These are phyloP conservation scores for Crithidia thermophila DNA, from an alignment of 208 protist species.

Conservation along the genomic window DNA sequence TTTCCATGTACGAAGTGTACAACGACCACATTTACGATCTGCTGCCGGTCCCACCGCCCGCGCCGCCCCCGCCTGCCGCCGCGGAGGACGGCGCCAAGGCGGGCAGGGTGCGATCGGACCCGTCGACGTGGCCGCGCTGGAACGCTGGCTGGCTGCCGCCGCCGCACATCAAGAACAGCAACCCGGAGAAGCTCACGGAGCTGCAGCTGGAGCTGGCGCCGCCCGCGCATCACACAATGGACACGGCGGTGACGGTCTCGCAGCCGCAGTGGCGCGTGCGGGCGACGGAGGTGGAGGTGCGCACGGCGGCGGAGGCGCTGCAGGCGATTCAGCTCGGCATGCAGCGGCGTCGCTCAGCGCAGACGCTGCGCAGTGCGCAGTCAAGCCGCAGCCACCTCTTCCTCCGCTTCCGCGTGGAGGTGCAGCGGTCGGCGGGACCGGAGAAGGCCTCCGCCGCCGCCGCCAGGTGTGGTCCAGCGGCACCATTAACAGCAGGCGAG, in stretches of 20 bases:
- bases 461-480: background rate
- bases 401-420: slow-evolving; percentile 30
- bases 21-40: slow-evolving; percentile 48
- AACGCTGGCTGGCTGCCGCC: slow-evolving; percentile 27
- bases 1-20: slow-evolving; percentile 55
- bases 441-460: slow-evolving; percentile 20
- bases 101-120: background rate
- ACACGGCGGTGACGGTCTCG: slow-evolving; percentile 8
- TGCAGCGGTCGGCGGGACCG: slow-evolving; percentile 19
- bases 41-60: slow-evolving; percentile 16
- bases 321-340: slow-evolving; percentile 28
- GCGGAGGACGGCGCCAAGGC: background rate
- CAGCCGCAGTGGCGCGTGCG: slow-evolving; percentile 29
- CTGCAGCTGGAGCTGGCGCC: slow-evolving; percentile 33
- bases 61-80: background rate
- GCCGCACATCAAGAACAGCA: slow-evolving; percentile 31
- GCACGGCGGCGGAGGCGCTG: slow-evolving; percentile 19
- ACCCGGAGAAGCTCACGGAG: slow-evolving; percentile 28
- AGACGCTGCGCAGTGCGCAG: slow-evolving; percentile 22
- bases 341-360: slow-evolving; percentile 25
- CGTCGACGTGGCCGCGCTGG: slow-evolving; percentile 26
- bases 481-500: background rate
- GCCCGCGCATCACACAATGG: background rate
- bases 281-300: slow-evolving; percentile 33
- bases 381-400: slow-evolving; percentile 43